Base-by-base conservation (phyloP, 345 rosid genomes). In the Moricandia arvensis region DNA sequence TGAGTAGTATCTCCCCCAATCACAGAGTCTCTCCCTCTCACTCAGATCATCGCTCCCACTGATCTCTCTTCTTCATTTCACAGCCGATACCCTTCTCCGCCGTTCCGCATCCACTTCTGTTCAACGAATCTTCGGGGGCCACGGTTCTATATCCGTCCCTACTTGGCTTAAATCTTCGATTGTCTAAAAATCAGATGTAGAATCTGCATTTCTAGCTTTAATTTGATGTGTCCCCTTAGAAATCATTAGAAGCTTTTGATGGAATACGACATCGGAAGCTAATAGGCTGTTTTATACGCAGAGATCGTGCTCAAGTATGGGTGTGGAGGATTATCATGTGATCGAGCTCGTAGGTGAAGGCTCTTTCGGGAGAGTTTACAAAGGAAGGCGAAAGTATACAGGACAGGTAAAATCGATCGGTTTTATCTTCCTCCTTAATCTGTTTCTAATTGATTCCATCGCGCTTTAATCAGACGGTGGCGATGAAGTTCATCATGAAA, bases 281-380 rank as follows among this genome's bases (percentile, higher is more conserved):
- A 55, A 65, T 2, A 0, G 41, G 64, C 10, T 65, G 47, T 6
- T 66, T 55, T 38, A 27, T 74, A 7, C 27, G 47, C 79, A 67
- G 73, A 75, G 38, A 35, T 64, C 53, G 45, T 5, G 29, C 18
- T 49, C 30, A 68, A 29, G 26, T 29, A 93, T 91, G 96, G 97
- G 93, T 18, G 83, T 93, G 4, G 97, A 89, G 68, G 81, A 89
- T 66, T 91, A 93, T 81, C 97, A 93, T 75, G 97, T 93, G 30
- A 89, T 89, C 35, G 98, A 91, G 85, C 91, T 89, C 51, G 96
- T 91, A 3, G 98, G 98, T 51, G 98, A 93, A 83, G 98, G 98
- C 27, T 93, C 97, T 8, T 35, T 35, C 37, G 8, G 43, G 11
- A 8, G 43, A 8, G 10, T 37, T 1, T 37, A 37, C 43, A 37